Conservation (phyloP, 1,139 yeast species). For the Nakaseomyces bracarensis region DNA sequence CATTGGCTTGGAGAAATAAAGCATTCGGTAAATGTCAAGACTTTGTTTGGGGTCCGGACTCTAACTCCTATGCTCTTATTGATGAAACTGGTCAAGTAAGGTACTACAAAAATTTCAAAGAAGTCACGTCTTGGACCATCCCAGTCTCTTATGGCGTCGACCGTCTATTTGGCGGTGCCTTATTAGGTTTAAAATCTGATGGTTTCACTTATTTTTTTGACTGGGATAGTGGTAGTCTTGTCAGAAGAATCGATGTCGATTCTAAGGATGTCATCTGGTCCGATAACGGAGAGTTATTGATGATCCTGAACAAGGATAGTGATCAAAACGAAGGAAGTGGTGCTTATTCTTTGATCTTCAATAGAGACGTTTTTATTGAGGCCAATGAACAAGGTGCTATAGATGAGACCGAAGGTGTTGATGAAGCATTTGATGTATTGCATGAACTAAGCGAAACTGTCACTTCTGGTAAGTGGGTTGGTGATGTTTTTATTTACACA, state of each 20-base stretch:
- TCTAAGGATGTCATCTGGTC: conserved; percentile 85
- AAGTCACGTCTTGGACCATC: conserved; percentile 51
- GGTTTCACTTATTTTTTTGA: conserved; percentile 84
- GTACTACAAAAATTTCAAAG: conserved; percentile 78
- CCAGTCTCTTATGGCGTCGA: conserved; percentile 70
- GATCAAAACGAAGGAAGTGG: conserved; percentile 38
- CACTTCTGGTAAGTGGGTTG: conserved; percentile 89
- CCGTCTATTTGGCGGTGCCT: conserved; percentile 76
- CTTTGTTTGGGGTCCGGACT: conserved; percentile 92
- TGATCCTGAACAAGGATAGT: conserved; percentile 51
- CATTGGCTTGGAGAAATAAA: conserved; percentile 96
- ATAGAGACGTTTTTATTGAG: conserved; percentile 56
- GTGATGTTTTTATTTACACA: conserved; percentile 91
- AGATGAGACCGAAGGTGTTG: conserved; percentile 82
- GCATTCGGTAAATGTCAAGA: conserved; percentile 85
- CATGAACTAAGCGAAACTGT: conserved; percentile 76
- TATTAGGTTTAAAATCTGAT: conserved; percentile 69
- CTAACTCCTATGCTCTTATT: conserved; percentile 77
- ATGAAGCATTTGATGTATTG: conserved; percentile 74
- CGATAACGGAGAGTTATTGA: conserved; percentile 81
- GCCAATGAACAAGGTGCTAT: conserved; percentile 51
- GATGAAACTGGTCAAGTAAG: conserved; percentile 59
- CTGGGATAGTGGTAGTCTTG: conserved; percentile 82
- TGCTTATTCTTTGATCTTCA: conserved; percentile 74
- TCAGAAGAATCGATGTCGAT: conserved; percentile 77